Percentiles rank a stretch among this genome's conserved stretches.
Evolutionary conservation across 352 stramenopile genomes (phyloP).

Genomic region (Phytopythium chamaehyphon): DNA sequence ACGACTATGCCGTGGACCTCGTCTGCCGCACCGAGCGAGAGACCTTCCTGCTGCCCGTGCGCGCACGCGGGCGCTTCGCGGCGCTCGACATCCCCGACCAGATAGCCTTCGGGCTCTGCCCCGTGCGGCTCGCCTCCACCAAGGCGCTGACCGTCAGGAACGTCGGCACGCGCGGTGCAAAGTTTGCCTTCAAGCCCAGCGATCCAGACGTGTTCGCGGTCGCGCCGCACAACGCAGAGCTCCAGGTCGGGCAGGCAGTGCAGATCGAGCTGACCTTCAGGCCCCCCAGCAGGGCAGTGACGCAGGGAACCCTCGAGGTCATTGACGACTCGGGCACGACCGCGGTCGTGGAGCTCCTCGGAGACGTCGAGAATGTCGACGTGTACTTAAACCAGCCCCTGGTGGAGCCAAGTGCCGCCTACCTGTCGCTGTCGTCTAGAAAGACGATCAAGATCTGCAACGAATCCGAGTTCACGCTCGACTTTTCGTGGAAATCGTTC

Average conservation of each 20-base stretch:
- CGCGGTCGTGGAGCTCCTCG: constrained; percentile 64
- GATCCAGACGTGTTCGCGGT: constrained; percentile 49
- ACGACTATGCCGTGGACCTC: constrained; percentile 87
- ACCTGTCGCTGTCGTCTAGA: constrained; percentile 90
- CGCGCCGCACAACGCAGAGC: constrained; percentile 45
- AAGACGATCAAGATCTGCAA: constrained; percentile 92
- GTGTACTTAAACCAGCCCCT: constrained; percentile 87
- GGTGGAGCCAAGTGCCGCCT: constrained; percentile 83
- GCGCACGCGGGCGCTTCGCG: constrained; percentile 74
- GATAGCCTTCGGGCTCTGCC: constrained; percentile 81
- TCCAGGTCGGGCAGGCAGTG: constrained; percentile 59
- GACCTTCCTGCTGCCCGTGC: constrained; percentile 91
- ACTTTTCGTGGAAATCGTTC: constrained; percentile 93
- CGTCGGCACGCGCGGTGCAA: constrained; percentile 71
- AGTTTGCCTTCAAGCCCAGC: constrained; percentile 70
- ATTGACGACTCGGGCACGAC: constrained; percentile 78
- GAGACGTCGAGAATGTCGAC: constrained; percentile 83
- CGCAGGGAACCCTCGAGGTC: constrained; percentile 77
- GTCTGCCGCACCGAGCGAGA: constrained; percentile 94
- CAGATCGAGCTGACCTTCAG: constrained; percentile 78
- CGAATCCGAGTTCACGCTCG: constrained; percentile 87
- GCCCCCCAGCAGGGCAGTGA: constrained; percentile 28
- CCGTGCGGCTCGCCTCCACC: constrained; percentile 79
- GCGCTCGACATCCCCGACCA: constrained; percentile 90
- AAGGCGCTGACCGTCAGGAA: constrained; percentile 89